A percentile compares a stretch with the other conserved stretches of the same genome.
Evolutionary conservation across 1,284 basidiomycete genomes (phyloP).

Genomic region (Melampsora americana): DNA sequence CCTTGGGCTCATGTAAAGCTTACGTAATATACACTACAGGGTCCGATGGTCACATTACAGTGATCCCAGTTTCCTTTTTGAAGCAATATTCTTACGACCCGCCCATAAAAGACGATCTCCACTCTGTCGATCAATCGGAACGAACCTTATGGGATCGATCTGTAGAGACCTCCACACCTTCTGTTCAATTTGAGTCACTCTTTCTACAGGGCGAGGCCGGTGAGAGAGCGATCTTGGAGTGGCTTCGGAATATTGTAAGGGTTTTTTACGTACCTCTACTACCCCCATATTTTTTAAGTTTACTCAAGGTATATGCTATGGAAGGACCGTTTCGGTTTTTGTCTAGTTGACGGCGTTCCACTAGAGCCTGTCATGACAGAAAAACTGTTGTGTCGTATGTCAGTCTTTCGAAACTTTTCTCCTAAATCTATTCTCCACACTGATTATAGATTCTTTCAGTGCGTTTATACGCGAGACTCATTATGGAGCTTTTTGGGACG

Average conservation of each 20-base stretch:
- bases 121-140: slow-evolving; percentile 55
- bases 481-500: slow-evolving; percentile 45
- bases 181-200: slow-evolving; percentile 69
- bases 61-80: slow-evolving; percentile 24
- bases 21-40: slow-evolving; percentile 13
- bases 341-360: slow-evolving; percentile 35
- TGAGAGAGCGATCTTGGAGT: slow-evolving; percentile 62
- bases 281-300: slow-evolving; percentile 47
- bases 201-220: slow-evolving; percentile 67
- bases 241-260: slow-evolving; percentile 76
- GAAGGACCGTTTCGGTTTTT: slow-evolving; percentile 32
- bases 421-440: not conserved
- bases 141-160: slow-evolving; percentile 76
- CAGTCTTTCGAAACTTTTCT: not conserved
- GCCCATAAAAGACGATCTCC: not conserved
- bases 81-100: slow-evolving; percentile 17
- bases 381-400: slow-evolving; percentile 13
- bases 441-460: not conserved
- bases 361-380: slow-evolving; percentile 45
- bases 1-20: not conserved
- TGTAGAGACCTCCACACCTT: slow-evolving; percentile 73
- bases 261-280: not conserved
- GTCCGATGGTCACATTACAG: slow-evolving; percentile 27
- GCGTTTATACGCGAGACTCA: slow-evolving; percentile 28
- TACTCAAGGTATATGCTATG: slow-evolving; percentile 51